phyloP scores from a whole-genome alignment of 73 alveolate species.

The Paramecium octaurelia region DNA sequence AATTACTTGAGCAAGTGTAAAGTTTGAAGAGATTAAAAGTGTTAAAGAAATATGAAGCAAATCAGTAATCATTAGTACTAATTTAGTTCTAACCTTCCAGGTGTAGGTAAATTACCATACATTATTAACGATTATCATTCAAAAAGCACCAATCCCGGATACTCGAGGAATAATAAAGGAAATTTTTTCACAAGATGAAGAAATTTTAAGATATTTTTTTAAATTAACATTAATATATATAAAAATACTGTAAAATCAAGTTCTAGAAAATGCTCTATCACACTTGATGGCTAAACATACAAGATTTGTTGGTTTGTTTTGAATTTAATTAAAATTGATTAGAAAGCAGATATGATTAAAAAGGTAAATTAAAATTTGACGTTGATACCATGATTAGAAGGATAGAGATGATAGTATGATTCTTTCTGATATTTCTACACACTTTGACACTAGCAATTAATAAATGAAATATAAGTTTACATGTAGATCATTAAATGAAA shows the following conservation, averaged over 20 bases:
- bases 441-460: background rate
- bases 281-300: no score
- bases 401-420: no score
- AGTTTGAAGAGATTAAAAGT: constrained; percentile 45
- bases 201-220: background rate
- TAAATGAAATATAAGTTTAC: no score
- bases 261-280: background rate
- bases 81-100: constrained; percentile 25
- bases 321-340: background rate
- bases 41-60: constrained; percentile 30
- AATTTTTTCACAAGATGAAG: constrained; percentile 54
- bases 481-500: no score
- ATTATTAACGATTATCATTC: constrained; percentile 60
- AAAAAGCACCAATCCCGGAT: constrained; percentile 51
- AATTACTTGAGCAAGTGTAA: constrained; percentile 20
- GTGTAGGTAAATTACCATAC: constrained; percentile 57
- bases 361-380: no score
- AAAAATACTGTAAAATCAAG: constrained; percentile 64
- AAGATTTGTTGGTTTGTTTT: background rate
- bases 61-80: background rate
- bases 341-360: background rate
- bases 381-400: no score
- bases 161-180: constrained; percentile 53
- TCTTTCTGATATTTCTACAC: background rate
- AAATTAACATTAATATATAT: constrained; percentile 30